These are phyloP conservation scores for Stephania yunnanensis DNA, from an alignment of 164 flowering plant genomes.

Conservation along the genomic window DNA sequence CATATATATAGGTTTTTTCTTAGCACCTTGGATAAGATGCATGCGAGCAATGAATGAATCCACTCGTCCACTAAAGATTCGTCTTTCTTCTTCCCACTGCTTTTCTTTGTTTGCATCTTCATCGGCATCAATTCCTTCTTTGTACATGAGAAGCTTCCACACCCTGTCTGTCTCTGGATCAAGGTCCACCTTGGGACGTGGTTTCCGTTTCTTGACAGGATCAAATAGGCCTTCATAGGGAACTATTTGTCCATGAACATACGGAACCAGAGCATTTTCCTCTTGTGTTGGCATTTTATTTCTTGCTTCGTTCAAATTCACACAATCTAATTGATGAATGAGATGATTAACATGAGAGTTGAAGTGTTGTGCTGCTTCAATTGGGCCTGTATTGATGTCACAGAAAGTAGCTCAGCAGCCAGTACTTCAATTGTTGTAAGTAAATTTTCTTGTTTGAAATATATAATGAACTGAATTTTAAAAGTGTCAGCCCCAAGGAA, in stretches of 20 bases:
- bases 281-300: slow-evolving; percentile 14
- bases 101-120: slow-evolving; percentile 62
- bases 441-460: neutral
- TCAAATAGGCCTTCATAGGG: slow-evolving; percentile 44
- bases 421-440: neutral
- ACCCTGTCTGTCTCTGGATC: slow-evolving; percentile 81
- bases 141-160: slow-evolving; percentile 78
- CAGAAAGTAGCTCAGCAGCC: neutral
- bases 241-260: slow-evolving; percentile 48
- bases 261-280: slow-evolving; percentile 56
- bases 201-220: slow-evolving; percentile 38
- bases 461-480: neutral
- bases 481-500: neutral
- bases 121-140: slow-evolving; percentile 51
- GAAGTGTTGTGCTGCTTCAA: slow-evolving; percentile 15
- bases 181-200: slow-evolving; percentile 83
- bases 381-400: slow-evolving; percentile 34
- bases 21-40: slow-evolving; percentile 96
- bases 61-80: slow-evolving; percentile 69
- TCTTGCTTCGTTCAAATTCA: slow-evolving; percentile 37
- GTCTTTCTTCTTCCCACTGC: slow-evolving; percentile 91
- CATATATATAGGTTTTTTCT: neutral
- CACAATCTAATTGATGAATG: slow-evolving; percentile 25
- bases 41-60: slow-evolving; percentile 90
- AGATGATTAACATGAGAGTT: slow-evolving; percentile 36